Evolutionary conservation across 768 basidiomycete genomes (phyloP), one percentile per base, ranked within the genome.

Genomic region (Tylopilus felleus): DNA sequence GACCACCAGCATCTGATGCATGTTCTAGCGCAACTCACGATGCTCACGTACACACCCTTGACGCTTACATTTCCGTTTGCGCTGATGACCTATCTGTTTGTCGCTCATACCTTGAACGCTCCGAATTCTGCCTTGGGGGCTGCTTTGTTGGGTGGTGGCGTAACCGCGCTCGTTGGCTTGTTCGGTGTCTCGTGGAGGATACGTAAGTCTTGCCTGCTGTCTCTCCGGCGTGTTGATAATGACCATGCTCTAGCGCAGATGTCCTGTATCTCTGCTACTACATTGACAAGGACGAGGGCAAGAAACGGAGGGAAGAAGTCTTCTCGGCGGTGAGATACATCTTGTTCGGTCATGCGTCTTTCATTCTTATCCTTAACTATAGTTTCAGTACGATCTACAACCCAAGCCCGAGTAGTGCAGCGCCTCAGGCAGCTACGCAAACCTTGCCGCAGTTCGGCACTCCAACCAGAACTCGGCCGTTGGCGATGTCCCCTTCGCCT

Each of bases 41-140:
- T 94, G 58, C 77, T 95, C 58, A 88, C 75, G 14, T 70, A 81
- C 27, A 81, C 89, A 13, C 88, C 93, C 17, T 74, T 91, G 47
- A 88, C 86, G 1, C 74, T 93, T 55, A 89, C 90, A 1, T 79
- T 94, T 58, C 88, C 92, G 6, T 89, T 91, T 58, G 85, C 91
- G 14, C 74, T 95, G 27, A 73, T 81, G 35, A 89, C 92, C 5
- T 97, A 96, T 68, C 71, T 98, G 19, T 90, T 95, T 60, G 89
- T 93, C n/a, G 88, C 91, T 2, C 90, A 92, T 70, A 86, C 88
- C 0, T 71, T 93, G 21, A 66, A 69, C 17, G 82, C 84, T 23
- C 90, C 91, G 0, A 69, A 84, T 43, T 80, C 88, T 61, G 90
- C 92, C 0, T 75, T 93, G 8, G 78, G 84, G 13, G 88, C 89